Conservation (phyloP, 2,329 filamentous ascomycete genomes). For the Fusarium duplospermum region DNA sequence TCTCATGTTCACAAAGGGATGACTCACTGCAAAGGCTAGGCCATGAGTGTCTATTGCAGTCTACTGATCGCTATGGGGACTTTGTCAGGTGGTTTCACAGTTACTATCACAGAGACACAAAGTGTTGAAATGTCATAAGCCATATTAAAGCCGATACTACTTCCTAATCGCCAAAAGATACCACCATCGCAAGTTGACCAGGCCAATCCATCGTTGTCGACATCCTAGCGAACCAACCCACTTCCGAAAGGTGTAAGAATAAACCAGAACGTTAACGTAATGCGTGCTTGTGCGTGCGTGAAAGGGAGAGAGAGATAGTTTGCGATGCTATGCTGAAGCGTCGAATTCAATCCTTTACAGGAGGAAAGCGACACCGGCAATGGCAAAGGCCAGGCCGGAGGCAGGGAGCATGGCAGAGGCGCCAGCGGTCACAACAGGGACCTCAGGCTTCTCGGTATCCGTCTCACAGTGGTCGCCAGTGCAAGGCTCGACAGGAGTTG, state of each 20-base stretch:
- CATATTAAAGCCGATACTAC: constrained; percentile 40
- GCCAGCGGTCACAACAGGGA: constrained; percentile 40
- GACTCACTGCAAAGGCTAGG: background rate
- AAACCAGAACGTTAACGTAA: constrained; percentile 40
- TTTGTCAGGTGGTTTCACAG: background rate
- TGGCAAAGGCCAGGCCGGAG: constrained; percentile 36
- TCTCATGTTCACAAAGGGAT: background rate
- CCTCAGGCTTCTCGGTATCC: constrained; percentile 11
- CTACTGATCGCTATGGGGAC: background rate
- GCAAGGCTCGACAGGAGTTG: background rate
- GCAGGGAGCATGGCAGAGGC: constrained; percentile 41
- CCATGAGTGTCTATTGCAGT: background rate
- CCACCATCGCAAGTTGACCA: constrained; percentile 31
- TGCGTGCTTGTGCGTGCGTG: constrained; percentile 18
- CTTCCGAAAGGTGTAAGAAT: constrained; percentile 34
- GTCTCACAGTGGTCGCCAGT: background rate
- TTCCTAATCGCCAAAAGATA: constrained; percentile 38
- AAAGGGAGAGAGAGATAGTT: constrained; percentile 1
- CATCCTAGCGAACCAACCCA: constrained; percentile 24
- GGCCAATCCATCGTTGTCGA: constrained; percentile 24
- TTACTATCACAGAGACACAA: background rate
- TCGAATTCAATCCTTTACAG: constrained; percentile 35
- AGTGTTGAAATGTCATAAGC: constrained; percentile 20
- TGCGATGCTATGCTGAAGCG: constrained; percentile 12
- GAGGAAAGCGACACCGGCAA: constrained; percentile 42